phyloP scores from a whole-genome alignment of 805 yeast genomes.

The Nakazawaea anatomiae region DNA sequence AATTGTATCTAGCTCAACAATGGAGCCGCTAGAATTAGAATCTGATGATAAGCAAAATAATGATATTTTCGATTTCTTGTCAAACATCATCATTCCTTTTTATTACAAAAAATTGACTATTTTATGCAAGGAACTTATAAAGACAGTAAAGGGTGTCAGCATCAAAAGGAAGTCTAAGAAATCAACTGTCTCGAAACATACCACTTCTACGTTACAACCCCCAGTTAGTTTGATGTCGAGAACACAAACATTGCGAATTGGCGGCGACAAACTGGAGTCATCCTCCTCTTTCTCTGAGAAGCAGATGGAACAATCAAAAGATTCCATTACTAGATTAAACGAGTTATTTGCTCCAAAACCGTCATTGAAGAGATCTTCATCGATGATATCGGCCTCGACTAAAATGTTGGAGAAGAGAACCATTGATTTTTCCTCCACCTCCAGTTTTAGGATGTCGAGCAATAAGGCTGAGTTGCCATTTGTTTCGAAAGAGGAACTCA shows the following conservation, averaged over 20 bases:
- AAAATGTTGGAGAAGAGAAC: slow-evolving; percentile 10
- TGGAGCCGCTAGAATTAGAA: neutral
- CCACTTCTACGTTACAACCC: neutral
- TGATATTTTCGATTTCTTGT: slow-evolving; percentile 7
- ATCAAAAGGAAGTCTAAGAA: slow-evolving; percentile 1
- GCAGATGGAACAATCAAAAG: neutral
- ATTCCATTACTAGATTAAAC: slow-evolving; percentile 3
- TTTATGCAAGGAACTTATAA: slow-evolving; percentile 8
- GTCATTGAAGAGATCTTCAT: slow-evolving; percentile 6
- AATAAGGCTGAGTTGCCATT: neutral
- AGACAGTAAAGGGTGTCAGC: slow-evolving; percentile 11
- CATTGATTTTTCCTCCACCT: slow-evolving; percentile 6
- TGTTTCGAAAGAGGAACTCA: neutral
- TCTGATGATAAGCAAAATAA: neutral
- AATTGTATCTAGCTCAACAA: slow-evolving; percentile 2
- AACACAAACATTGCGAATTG: neutral
- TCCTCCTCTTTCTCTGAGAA: neutral
- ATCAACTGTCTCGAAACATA: neutral
- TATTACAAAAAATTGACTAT: slow-evolving; percentile 7
- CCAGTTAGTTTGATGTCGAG: neutral
- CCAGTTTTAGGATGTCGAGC: neutral
- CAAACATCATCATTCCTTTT: slow-evolving; percentile 9
- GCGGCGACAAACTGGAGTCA: neutral
- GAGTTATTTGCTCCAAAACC: slow-evolving; percentile 5
- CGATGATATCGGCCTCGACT: slow-evolving; percentile 4